Percentiles rank a stretch among this genome's conserved stretches.
Conservation (phyloP, 2,329 filamentous ascomycete genomes). For the Claviceps pusilla region DNA sequence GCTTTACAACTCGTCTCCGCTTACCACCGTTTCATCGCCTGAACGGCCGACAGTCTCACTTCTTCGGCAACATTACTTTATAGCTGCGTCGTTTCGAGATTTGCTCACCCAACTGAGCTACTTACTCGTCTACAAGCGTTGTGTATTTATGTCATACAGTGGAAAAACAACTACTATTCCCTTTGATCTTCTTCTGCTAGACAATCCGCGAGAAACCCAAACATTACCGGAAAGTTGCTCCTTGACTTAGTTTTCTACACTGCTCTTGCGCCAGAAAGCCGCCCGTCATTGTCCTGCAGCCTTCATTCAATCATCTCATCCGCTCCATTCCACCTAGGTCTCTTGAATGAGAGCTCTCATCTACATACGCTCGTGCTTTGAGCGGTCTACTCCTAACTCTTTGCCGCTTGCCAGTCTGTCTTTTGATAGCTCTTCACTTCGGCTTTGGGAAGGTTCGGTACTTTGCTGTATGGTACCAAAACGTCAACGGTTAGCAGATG, state of each 20-base stretch:
- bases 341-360: neutral
- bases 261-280: neutral
- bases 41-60: too few relatives aligned
- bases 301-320: neutral
- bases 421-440: neutral
- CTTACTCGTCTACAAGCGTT: too few relatives aligned
- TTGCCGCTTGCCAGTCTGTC: neutral
- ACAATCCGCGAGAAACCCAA: neutral
- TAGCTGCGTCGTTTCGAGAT: too few relatives aligned
- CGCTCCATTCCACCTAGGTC: neutral
- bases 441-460: too few relatives aligned
- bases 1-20: too few relatives aligned
- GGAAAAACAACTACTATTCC: neutral
- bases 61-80: too few relatives aligned
- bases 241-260: neutral
- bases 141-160: neutral
- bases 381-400: neutral
- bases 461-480: neutral
- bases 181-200: neutral
- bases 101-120: too few relatives aligned
- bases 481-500: neutral
- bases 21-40: too few relatives aligned
- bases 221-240: neutral
- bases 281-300: too few relatives aligned
- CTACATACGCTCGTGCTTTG: neutral